phyloP scores from a whole-genome alignment of 257 asterid species.

The Cordia subcordata region DNA sequence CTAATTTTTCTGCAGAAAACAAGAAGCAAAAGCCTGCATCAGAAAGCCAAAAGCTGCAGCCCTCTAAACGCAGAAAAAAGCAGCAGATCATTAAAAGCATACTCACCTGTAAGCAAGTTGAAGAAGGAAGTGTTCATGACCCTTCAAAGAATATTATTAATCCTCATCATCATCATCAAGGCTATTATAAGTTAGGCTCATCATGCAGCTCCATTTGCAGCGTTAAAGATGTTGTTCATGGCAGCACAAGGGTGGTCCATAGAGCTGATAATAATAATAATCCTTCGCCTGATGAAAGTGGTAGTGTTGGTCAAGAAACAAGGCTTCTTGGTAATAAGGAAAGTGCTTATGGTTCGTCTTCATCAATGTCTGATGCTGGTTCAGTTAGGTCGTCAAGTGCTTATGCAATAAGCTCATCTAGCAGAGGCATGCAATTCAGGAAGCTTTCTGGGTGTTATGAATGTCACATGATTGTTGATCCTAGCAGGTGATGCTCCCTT shows the following conservation, averaged over 20 bases:
- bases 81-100: conserved; percentile 26
- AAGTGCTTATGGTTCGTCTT: conserved; percentile 28
- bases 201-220: conserved; percentile 66
- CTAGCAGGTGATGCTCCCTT: conserved; percentile 41
- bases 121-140: conserved; percentile 53
- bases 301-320: conserved; percentile 48
- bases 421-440: conserved; percentile 74
- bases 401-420: conserved; percentile 29
- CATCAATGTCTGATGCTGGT: conserved; percentile 31
- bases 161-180: neutral
- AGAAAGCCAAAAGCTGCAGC: conserved; percentile 17
- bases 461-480: conserved; percentile 80
- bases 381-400: conserved; percentile 34
- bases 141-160: conserved; percentile 37
- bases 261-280: conserved; percentile 61
- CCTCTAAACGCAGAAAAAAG: conserved; percentile 40
- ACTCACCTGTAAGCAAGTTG: conserved; percentile 69
- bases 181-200: conserved; percentile 12
- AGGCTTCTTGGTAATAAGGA: conserved; percentile 49
- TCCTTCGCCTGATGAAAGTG: conserved; percentile 56
- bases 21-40: conserved; percentile 6
- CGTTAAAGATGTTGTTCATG: conserved; percentile 58
- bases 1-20: conserved; percentile 37
- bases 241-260: conserved; percentile 58
- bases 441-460: conserved; percentile 92